Percentiles rank a stretch among this genome's conserved stretches.
phyloP scores from a whole-genome alignment of 768 basidiomycete genomes.

The Boletus rubescentipes region DNA sequence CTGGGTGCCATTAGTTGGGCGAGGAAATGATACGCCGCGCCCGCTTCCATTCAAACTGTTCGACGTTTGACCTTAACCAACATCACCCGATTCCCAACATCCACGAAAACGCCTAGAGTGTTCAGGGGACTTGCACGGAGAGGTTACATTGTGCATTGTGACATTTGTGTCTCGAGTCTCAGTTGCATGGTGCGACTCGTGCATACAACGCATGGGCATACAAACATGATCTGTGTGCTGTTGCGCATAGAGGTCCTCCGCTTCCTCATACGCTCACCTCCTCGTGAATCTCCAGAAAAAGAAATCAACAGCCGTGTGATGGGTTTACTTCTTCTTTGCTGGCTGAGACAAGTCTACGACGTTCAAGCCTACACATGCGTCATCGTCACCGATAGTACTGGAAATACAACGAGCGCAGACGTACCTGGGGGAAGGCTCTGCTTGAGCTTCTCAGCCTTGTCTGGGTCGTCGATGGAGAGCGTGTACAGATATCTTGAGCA shows the following conservation, averaged over 20 bases:
- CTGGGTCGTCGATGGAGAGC: constrained; percentile 91
- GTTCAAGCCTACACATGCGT: constrained; percentile 53
- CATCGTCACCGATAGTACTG: not conserved
- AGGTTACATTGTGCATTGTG: not conserved
- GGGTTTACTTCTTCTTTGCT: constrained; percentile 69
- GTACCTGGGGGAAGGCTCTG: constrained; percentile 92
- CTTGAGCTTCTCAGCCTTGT: constrained; percentile 98
- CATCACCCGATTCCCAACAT: not conserved
- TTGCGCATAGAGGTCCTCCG: constrained; percentile 3
- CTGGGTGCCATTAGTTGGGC: constrained; percentile 19
- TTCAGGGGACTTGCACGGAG: not conserved
- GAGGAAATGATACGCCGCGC: constrained; percentile 15
- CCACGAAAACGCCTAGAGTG: not conserved
- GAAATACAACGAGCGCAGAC: constrained; percentile 28
- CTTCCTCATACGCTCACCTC: not conserved
- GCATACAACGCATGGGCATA: constrained; percentile 24
- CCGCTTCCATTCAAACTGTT: not conserved
- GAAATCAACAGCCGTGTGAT: constrained; percentile 2
- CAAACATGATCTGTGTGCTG: constrained; percentile 15
- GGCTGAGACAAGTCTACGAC: constrained; percentile 64
- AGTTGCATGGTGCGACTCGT: constrained; percentile 16
- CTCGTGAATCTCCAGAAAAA: not conserved
- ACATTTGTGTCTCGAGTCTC: constrained; percentile 5
- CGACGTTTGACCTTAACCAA: not conserved
- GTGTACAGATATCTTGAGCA: constrained; percentile 98